Conservation (phyloP, 352 stramenopile species). For the Globisporangium cylindrosporum region DNA sequence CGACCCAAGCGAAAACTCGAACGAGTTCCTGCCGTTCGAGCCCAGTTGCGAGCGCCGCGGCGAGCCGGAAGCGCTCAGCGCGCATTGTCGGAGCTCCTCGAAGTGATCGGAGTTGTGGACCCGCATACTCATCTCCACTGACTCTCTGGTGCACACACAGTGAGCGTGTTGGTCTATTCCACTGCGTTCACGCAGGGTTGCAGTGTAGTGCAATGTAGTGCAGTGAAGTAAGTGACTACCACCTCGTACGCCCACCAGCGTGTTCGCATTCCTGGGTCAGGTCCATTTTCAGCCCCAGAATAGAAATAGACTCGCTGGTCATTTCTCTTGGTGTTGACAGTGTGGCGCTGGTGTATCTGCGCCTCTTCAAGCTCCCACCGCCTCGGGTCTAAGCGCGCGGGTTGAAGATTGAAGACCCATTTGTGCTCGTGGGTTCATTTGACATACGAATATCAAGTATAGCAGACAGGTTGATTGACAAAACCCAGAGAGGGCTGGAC, state of each 20-base stretch:
- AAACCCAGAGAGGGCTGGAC: neutral
- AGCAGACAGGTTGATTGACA: neutral
- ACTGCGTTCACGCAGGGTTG: neutral
- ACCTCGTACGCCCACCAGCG: neutral
- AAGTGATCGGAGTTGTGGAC: constrained; percentile 78
- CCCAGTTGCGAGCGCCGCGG: constrained; percentile 23
- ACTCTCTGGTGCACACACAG: too few relatives aligned
- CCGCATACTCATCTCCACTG: constrained; percentile 55
- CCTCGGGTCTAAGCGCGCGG: neutral
- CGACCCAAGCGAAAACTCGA: constrained; percentile 21
- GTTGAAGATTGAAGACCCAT: neutral
- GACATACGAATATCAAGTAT: neutral
- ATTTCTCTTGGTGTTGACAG: neutral
- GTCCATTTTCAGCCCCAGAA: neutral
- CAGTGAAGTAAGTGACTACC: neutral
- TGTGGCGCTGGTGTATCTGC: neutral
- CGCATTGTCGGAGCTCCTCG: constrained; percentile 61
- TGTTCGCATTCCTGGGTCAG: constrained; percentile 2
- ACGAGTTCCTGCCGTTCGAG: constrained; percentile 25
- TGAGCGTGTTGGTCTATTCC: neutral
- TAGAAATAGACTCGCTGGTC: neutral
- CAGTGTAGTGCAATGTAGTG: neutral
- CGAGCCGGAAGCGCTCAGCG: constrained; percentile 33
- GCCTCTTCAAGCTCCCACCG: neutral
- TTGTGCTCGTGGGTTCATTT: neutral